Conservation (phyloP, 2,329 filamentous ascomycete species). For the Sporothrix brunneoviolacea region DNA sequence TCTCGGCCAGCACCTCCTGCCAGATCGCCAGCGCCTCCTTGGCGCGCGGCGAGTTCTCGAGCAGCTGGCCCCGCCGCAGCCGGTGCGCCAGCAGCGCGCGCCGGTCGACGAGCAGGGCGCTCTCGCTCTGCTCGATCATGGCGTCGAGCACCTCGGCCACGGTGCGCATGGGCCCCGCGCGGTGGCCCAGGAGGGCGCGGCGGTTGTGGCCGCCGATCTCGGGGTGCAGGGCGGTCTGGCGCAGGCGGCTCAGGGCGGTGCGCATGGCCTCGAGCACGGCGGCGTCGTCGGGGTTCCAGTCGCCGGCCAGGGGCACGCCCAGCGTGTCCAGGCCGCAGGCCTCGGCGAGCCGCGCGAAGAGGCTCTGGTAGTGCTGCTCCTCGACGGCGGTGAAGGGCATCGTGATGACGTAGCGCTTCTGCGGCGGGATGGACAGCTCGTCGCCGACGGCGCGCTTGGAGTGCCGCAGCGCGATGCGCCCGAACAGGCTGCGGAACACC, state of each 20-base stretch:
- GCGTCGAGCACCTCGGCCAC: constrained; percentile 79
- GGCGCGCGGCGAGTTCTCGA: constrained; percentile 66
- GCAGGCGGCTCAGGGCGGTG: constrained; percentile 59
- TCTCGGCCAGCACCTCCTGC: constrained; percentile 47
- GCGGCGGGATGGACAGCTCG: constrained; percentile 72
- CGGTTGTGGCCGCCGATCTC: constrained; percentile 66
- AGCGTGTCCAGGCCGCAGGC: constrained; percentile 58
- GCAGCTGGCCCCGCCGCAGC: constrained; percentile 67
- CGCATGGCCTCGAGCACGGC: constrained; percentile 64
- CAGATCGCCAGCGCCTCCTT: constrained; percentile 66
- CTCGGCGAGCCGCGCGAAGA: constrained; percentile 70
- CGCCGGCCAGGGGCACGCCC: constrained; percentile 53
- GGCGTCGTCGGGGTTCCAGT: constrained; percentile 59
- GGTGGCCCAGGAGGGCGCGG: constrained; percentile 55
- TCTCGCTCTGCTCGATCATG: constrained; percentile 85
- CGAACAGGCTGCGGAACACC: constrained; percentile 64
- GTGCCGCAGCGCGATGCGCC: constrained; percentile 69
- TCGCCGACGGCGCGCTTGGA: constrained; percentile 74
- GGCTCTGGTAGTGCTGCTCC: constrained; percentile 75
- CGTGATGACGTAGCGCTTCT: constrained; percentile 80
- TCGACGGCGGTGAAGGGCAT: constrained; percentile 87
- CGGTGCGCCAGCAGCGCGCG: constrained; percentile 57
- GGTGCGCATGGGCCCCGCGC: constrained; percentile 64
- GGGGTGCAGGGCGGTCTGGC: constrained; percentile 56
- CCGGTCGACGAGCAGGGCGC: constrained; percentile 59